phyloP scores from a whole-genome alignment of 345 rosid species.

The Draba incana region DNA sequence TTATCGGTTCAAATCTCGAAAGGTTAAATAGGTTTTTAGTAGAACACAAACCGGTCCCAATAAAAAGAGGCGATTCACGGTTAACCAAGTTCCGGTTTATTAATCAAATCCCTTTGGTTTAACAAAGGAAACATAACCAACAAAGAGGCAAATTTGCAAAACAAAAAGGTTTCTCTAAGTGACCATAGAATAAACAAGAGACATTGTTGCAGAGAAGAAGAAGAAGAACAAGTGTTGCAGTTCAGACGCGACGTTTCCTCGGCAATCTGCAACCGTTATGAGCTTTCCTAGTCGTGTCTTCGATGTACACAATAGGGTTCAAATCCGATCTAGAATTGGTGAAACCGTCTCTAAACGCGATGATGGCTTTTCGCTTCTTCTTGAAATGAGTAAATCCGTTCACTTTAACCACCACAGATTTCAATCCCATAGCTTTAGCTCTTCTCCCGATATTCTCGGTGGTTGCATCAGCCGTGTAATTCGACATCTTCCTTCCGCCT shows the following conservation, averaged over 20 bases:
- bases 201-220: not conserved
- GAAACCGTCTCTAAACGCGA: constrained; percentile 79
- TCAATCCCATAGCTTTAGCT: constrained; percentile 69
- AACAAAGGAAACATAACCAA: constrained; percentile 23
- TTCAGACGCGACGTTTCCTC: constrained; percentile 69
- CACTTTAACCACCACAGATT: constrained; percentile 80
- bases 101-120: too few relatives aligned
- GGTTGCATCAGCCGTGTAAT: constrained; percentile 85
- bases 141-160: constrained; percentile 8
- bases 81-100: constrained; percentile 17
- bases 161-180: not conserved
- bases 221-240: not conserved
- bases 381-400: constrained; percentile 77
- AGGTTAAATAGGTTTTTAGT: too few relatives aligned
- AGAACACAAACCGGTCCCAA: not conserved
- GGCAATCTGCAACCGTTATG: constrained; percentile 94
- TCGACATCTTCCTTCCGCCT: constrained; percentile 65
- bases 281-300: constrained; percentile 76
- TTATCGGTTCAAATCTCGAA: not conserved
- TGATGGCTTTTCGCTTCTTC: constrained; percentile 81
- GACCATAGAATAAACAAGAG: constrained; percentile 1
- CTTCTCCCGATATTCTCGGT: constrained; percentile 80
- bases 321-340: constrained; percentile 48
- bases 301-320: constrained; percentile 71
- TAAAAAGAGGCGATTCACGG: not conserved